Conservation (phyloP, 345 rosid species). For the Mercurialis annua region DNA sequence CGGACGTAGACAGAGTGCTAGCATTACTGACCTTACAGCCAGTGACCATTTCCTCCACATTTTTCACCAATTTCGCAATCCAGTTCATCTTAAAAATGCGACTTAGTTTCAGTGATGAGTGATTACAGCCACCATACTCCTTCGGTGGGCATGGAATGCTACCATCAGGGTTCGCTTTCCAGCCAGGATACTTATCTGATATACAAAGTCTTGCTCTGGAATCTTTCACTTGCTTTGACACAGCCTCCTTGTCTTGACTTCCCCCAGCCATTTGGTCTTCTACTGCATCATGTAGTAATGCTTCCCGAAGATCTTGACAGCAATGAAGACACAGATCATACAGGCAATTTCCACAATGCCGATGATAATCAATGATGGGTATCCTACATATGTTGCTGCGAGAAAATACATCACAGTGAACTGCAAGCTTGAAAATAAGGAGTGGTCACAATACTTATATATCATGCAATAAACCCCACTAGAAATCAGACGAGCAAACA, state of each 20-base stretch:
- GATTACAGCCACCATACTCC: slow-evolving; percentile 83
- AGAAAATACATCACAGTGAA: slow-evolving; percentile 19
- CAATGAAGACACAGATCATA: slow-evolving; percentile 89
- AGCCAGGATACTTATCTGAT: slow-evolving; percentile 58
- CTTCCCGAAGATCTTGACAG: slow-evolving; percentile 88
- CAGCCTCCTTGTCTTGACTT: slow-evolving; percentile 31
- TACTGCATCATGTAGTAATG: slow-evolving; percentile 31
- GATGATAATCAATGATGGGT: slow-evolving; percentile 93
- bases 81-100: slow-evolving; percentile 97
- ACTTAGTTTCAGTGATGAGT: slow-evolving; percentile 55
- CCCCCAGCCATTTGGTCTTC: slow-evolving; percentile 31
- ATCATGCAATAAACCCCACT: slow-evolving; percentile 10
- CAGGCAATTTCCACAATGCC: slow-evolving; percentile 76
- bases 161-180: slow-evolving; percentile 82
- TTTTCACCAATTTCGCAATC: slow-evolving; percentile 95
- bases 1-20: slow-evolving; percentile 27
- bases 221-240: slow-evolving; percentile 22
- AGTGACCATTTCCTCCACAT: slow-evolving; percentile 85
- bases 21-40: slow-evolving; percentile 68
- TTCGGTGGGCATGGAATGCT: slow-evolving; percentile 90
- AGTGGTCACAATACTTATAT: not conserved
- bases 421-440: slow-evolving; percentile 2
- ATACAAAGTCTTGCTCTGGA: slow-evolving; percentile 44
- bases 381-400: slow-evolving; percentile 88
- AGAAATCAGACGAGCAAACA: not conserved